Conservation (phyloP, 129 eudicot genomes). For the Helianthus annuus region HanXRQr2.0-SUNRISE NC_035441.2:37385983-37386482, state of each 20-base stretch:
- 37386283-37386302: neutral
- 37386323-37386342: slow-evolving; percentile 15
- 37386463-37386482: too few species aligned
- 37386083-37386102: neutral
- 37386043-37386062: slow-evolving; percentile 17
- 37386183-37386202: slow-evolving; percentile 7
- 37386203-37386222: slow-evolving; percentile 11
- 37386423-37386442: slow-evolving; percentile 19
- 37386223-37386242: neutral
- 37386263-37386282: neutral
- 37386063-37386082: slow-evolving; percentile 20
- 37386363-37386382: neutral
- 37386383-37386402: neutral
- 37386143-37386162: neutral
- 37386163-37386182: neutral
- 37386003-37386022: too few species aligned
- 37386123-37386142: slow-evolving; percentile 3
- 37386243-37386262: neutral
- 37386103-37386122: neutral
- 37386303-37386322: slow-evolving; percentile 10
- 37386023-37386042: too few species aligned
- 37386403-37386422: slow-evolving; percentile 17
- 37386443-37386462: slow-evolving; percentile 34
- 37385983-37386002: too few species aligned
- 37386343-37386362: slow-evolving; percentile 28